Conservation (phyloP, 2,329 filamentous ascomycete species). For the Apiospora koreana region DNA sequence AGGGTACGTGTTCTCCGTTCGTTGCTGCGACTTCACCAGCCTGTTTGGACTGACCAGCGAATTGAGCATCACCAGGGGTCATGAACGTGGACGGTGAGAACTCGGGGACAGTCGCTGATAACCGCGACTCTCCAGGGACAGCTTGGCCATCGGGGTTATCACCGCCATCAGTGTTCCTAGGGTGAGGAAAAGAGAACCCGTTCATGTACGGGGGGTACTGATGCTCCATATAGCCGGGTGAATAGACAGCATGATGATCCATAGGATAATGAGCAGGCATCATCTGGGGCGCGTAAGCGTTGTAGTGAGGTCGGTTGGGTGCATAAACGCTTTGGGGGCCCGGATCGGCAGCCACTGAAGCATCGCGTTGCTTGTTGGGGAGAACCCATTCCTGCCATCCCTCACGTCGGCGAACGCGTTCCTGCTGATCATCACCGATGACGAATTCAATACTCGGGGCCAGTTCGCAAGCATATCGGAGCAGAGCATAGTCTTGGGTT, state of each 20-base stretch:
- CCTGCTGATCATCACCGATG: conserved; percentile 72
- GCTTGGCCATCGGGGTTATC: conserved; percentile 29
- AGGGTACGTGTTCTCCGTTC: neutral
- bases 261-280: conserved; percentile 27
- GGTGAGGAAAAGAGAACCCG: conserved; percentile 26
- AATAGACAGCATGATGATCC: conserved; percentile 30
- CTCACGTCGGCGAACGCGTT: conserved; percentile 73
- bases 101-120: conserved; percentile 65
- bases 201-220: conserved; percentile 35
- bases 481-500: conserved; percentile 69
- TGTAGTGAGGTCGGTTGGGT: conserved; percentile 29
- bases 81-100: conserved; percentile 48
- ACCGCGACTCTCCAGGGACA: conserved; percentile 44
- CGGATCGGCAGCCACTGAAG: conserved; percentile 67
- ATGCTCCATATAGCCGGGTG: conserved; percentile 28
- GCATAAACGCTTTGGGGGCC: conserved; percentile 52
- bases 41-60: conserved; percentile 4
- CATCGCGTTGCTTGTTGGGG: conserved; percentile 68
- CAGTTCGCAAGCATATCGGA: conserved; percentile 74
- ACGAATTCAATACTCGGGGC: conserved; percentile 75
- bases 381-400: conserved; percentile 83
- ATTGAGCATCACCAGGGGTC: neutral
- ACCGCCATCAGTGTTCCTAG: conserved; percentile 30
- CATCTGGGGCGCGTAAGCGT: conserved; percentile 22
- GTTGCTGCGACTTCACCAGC: neutral